A percentile compares a stretch with the other conserved stretches of the same genome.
phyloP scores from a whole-genome alignment of 768 basidiomycete species.

The Dacryopinax spathularia region DNA sequence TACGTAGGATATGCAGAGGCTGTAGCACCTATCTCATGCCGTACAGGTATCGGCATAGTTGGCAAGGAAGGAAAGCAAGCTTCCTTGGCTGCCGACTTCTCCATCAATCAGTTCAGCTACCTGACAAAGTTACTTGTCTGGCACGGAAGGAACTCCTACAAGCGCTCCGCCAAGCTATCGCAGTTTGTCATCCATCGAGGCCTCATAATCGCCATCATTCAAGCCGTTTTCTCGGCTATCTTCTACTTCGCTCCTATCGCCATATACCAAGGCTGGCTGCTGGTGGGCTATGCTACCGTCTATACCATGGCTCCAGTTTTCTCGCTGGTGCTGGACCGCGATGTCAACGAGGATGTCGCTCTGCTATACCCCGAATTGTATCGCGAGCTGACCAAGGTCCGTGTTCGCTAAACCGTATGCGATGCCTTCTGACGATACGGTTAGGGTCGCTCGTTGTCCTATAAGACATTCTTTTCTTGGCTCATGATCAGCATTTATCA shows the following conservation, averaged over 20 bases:
- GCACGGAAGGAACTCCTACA: conserved; percentile 98
- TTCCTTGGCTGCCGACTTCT: conserved; percentile 96
- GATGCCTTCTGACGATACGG: conserved; percentile 5
- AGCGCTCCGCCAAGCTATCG: conserved; percentile 90
- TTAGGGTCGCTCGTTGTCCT: conserved; percentile 84
- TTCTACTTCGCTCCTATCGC: conserved; percentile 94
- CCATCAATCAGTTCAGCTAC: conserved; percentile 89
- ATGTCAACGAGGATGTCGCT: conserved; percentile 91
- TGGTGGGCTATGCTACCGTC: conserved; percentile 90
- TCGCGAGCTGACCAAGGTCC: conserved; percentile 90
- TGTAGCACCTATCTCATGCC: conserved; percentile 15
- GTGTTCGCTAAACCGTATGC: conserved; percentile 9
- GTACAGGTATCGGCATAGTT: conserved; percentile 82
- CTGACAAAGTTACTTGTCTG: conserved; percentile 93
- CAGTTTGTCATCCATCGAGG: conserved; percentile 98
- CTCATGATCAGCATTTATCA: conserved; percentile 95
- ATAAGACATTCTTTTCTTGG: conserved; percentile 99
- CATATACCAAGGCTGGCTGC: conserved; percentile 93
- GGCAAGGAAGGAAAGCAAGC: conserved; percentile 99
- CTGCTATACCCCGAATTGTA: conserved; percentile 93
- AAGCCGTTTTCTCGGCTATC: conserved; percentile 87
- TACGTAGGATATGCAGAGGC: conserved; percentile 30
- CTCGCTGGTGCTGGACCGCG: conserved; percentile 87
- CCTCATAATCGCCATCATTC: conserved; percentile 93
- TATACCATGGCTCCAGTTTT: conserved; percentile 99